phyloP scores from a whole-genome alignment of 352 stramenopile species.

The Phytophthora litchii region DNA sequence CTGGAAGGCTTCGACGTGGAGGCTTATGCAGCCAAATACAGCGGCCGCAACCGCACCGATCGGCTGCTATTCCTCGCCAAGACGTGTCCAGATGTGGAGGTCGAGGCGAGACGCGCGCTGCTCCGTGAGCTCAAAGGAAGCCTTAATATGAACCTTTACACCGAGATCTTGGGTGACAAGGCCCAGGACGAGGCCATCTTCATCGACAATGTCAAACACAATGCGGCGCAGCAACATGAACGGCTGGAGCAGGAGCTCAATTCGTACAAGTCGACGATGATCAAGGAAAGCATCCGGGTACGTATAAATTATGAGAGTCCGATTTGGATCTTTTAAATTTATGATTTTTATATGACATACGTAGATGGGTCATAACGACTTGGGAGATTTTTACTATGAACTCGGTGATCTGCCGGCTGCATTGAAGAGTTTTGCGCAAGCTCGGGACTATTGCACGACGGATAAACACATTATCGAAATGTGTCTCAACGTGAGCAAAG shows the following conservation, averaged over 20 bases:
- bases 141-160: constrained; percentile 76
- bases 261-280: constrained; percentile 92
- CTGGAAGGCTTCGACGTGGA: constrained; percentile 80
- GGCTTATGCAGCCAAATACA: constrained; percentile 84
- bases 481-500: constrained; percentile 91
- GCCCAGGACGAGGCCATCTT: constrained; percentile 44
- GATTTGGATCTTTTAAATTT: constrained; percentile 2
- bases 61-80: constrained; percentile 77
- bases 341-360: constrained; percentile 1
- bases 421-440: constrained; percentile 87
- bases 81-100: constrained; percentile 44
- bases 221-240: constrained; percentile 71
- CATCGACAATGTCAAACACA: constrained; percentile 74
- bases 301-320: constrained; percentile 6
- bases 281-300: constrained; percentile 92
- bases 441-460: constrained; percentile 90
- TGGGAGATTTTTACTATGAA: constrained; percentile 90
- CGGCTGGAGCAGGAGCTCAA: constrained; percentile 89
- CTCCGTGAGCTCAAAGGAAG: constrained; percentile 66
- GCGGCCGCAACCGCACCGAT: constrained; percentile 74
- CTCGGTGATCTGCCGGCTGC: constrained; percentile 74
- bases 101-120: constrained; percentile 55
- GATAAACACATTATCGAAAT: constrained; percentile 92
- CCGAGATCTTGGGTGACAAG: constrained; percentile 62
- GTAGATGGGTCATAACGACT: constrained; percentile 89